Evolutionary conservation across 306 rosid species (phyloP), one percentile per base, ranked within the genome.

Genomic region (Carpinus fangiana): DNA sequence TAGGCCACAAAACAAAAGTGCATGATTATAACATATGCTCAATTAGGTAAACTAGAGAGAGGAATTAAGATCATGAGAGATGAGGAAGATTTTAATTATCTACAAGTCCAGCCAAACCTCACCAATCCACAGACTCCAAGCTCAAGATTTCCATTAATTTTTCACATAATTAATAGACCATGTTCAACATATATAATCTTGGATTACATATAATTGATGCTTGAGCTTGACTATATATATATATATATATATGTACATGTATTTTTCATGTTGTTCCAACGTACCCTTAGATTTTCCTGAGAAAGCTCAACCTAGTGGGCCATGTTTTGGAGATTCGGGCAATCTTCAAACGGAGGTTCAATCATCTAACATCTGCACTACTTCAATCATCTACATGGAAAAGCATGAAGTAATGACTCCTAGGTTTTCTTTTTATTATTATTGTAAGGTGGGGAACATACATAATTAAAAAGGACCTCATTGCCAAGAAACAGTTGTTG

Each of bases 81-180:
- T 23, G 64, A 21, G 64, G 2, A 1, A 59, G 36, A 12, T 28
- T 41, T 66, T 41, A 17, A 4, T 34, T 7, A 16, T 17, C 47
- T 41, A 3, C 26, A 36, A 57, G 47, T 66, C 72, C 51, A 43
- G 72, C 72, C 72, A 41, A 41, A 66, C 72, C 72, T 41, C 51
- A 66, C 72, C 72, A 43, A n/a, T 23, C 34, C 34, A 31, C 34
- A 31, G 3, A 31, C 34, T 31, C 34, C 34, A 31, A 31, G 34
- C 34, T 31, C 34, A 31, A 31, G 34, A 1, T 31, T 31, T 31
- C 3, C 34, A 31, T 31, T 31, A 31, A 31, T 31, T 31, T 31
- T 31, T 31, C 34, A 31, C 34, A 31, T 23, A 23, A 23, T 31
- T 31, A 31, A 31, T 31, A 31, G 2, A 31, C 34, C 26, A 18